Evolutionary conservation across 2,329 filamentous ascomycete genomes (phyloP).

Genomic region (Talaromyces sp.): DNA sequence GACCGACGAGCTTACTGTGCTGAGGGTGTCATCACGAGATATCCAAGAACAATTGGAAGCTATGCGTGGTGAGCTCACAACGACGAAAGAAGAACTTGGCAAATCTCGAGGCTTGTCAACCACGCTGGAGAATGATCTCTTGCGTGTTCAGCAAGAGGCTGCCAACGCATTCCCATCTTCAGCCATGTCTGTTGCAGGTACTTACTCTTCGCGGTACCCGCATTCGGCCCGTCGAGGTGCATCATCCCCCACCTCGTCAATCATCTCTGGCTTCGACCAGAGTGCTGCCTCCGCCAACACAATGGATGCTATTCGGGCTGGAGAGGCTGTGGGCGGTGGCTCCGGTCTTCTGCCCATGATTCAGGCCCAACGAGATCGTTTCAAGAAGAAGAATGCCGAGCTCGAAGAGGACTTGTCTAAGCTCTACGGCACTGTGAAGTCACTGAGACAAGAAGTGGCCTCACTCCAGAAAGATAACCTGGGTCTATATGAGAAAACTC

Average conservation of each 20-base stretch:
- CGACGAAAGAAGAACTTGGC: constrained; percentile 82
- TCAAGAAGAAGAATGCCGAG: constrained; percentile 93
- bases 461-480: constrained; percentile 95
- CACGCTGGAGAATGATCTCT: constrained; percentile 88
- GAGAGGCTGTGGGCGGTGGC: constrained; percentile 71
- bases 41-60: constrained; percentile 77
- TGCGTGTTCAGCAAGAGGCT: constrained; percentile 82
- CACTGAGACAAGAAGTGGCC: constrained; percentile 85
- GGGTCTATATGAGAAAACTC: constrained; percentile 93
- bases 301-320: constrained; percentile 63
- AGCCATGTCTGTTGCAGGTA: constrained; percentile 89
- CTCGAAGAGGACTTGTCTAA: constrained; percentile 89
- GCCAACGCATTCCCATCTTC: constrained; percentile 80
- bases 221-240: constrained; percentile 70
- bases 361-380: constrained; percentile 93
- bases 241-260: constrained; percentile 91
- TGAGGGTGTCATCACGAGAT: constrained; percentile 92
- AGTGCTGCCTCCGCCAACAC: constrained; percentile 54
- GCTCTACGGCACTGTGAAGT: constrained; percentile 77
- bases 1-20: constrained; percentile 85
- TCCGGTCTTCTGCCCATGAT: constrained; percentile 97
- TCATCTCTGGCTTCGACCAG: constrained; percentile 94
- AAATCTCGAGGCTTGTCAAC: constrained; percentile 81
- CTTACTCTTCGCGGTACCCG: constrained; percentile 79
- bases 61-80: constrained; percentile 80